Conservation (phyloP, 495 filamentous ascomycete species). For the Xylaria bambusicola region DNA sequence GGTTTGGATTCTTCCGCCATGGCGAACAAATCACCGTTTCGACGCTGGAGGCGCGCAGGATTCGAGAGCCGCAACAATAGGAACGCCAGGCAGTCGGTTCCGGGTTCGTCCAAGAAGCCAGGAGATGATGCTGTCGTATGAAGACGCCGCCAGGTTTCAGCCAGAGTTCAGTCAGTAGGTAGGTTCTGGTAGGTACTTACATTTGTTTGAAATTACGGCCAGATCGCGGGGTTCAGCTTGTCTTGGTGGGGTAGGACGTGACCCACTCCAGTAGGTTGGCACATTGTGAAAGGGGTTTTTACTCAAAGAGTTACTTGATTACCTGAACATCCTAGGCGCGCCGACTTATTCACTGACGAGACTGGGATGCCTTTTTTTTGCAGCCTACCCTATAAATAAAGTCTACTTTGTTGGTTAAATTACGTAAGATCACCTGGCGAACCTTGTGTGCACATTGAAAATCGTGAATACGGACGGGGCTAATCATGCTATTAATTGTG, state of each 20-base stretch:
- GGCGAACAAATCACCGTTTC: neutral
- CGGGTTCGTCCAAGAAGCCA: neutral
- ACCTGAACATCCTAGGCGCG: no score
- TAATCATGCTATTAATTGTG: no score
- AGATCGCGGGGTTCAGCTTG: neutral
- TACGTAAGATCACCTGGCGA: no score
- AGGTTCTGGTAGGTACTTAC: neutral
- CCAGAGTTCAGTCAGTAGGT: neutral
- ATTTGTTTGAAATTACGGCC: neutral
- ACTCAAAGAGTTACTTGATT: no score
- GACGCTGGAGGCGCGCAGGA: neutral
- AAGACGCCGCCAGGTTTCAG: neutral
- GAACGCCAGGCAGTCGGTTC: neutral
- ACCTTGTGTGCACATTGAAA: no score
- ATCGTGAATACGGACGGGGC: no score
- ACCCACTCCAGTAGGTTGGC: no score
- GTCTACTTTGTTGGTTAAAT: no score
- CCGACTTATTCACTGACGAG: no score
- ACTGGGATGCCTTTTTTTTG: no score
- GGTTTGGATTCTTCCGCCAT: conserved; percentile 56
- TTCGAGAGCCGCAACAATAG: neutral
- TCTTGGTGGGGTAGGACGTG: neutral
- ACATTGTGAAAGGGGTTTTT: no score
- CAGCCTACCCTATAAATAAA: no score
- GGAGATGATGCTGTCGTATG: neutral